phyloP scores from a whole-genome alignment of 2,329 filamentous ascomycete genomes.

The Alternaria sp. region DNA sequence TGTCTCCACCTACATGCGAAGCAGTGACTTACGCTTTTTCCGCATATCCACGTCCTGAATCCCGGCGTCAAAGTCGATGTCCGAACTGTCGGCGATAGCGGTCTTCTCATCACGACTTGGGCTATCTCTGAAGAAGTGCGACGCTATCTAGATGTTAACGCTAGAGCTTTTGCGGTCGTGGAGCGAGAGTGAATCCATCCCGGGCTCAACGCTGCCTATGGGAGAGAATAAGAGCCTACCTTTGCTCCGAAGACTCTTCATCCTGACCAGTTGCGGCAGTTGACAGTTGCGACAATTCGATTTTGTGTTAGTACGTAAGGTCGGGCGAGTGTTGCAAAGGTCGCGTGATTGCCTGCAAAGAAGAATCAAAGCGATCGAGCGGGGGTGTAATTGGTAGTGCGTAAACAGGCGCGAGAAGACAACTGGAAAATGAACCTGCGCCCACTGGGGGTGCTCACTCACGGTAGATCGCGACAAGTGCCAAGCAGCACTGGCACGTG shows the following conservation, averaged over 20 bases:
- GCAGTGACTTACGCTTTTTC: conserved; percentile 22
- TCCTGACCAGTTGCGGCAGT: background rate
- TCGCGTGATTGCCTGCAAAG: background rate
- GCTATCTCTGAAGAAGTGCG: conserved; percentile 27
- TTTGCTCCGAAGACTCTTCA: conserved; percentile 29
- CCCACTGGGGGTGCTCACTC: background rate
- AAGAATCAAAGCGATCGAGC: background rate
- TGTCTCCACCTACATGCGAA: background rate
- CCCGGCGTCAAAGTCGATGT: conserved; percentile 21
- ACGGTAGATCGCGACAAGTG: background rate
- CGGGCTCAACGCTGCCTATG: background rate
- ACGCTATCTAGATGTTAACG: conserved; percentile 15
- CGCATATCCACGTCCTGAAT: conserved; percentile 13
- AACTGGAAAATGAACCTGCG: background rate
- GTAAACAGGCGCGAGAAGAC: background rate
- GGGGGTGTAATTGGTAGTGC: background rate
- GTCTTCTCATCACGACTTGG: conserved; percentile 24
- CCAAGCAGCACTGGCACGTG: background rate
- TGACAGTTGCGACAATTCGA: background rate
- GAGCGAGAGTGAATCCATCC: background rate
- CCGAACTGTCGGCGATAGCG: conserved; percentile 6
- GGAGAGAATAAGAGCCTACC: conserved; percentile 9
- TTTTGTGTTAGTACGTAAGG: background rate
- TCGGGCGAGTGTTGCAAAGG: background rate
- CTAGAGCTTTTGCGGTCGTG: background rate